Evolutionary conservation across 106 monocot genomes (phyloP).

Genomic region (Platanthera zijinensis): DNA sequence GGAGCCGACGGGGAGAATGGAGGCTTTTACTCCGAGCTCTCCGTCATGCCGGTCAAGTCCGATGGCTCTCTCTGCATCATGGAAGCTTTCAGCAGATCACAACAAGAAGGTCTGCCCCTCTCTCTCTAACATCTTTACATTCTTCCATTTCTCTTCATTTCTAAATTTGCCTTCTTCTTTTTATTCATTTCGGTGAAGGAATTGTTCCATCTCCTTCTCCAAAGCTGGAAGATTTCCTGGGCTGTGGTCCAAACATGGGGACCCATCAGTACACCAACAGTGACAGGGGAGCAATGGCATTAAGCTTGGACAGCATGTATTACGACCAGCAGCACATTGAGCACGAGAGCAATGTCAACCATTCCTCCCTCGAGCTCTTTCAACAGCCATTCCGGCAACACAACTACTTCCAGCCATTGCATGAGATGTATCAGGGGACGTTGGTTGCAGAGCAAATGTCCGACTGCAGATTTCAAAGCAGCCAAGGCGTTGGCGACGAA

Average conservation of each 20-base stretch:
- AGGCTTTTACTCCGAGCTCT: conserved; percentile 40
- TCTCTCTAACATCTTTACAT: not conserved
- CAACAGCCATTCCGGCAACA: conserved; percentile 26
- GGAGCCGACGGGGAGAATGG: conserved; percentile 46
- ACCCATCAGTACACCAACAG: conserved; percentile 61
- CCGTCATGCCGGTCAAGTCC: conserved; percentile 86
- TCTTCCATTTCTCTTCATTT: conserved; percentile 18
- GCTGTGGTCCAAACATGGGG: conserved; percentile 74
- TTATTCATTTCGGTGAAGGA: conserved; percentile 32
- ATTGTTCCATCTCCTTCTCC: conserved; percentile 78
- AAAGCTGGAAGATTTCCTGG: conserved; percentile 95
- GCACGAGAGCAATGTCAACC: conserved; percentile 15
- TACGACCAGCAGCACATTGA: conserved; percentile 40
- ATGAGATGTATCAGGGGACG: conserved; percentile 32
- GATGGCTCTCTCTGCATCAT: conserved; percentile 96
- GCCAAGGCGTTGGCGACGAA: conserved; percentile 18
- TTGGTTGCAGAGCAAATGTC: conserved; percentile 28
- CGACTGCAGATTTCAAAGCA: conserved; percentile 30
- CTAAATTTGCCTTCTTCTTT: conserved; percentile 16
- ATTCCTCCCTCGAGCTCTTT: conserved; percentile 44
- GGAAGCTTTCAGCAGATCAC: conserved; percentile 71
- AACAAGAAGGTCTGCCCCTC: conserved; percentile 32
- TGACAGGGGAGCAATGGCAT: conserved; percentile 62
- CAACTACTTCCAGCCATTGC: conserved; percentile 60
- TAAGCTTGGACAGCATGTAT: conserved; percentile 63